Base-by-base conservation (phyloP, 1,139 yeast species). In the Pichia sorboxylosa region DNA sequence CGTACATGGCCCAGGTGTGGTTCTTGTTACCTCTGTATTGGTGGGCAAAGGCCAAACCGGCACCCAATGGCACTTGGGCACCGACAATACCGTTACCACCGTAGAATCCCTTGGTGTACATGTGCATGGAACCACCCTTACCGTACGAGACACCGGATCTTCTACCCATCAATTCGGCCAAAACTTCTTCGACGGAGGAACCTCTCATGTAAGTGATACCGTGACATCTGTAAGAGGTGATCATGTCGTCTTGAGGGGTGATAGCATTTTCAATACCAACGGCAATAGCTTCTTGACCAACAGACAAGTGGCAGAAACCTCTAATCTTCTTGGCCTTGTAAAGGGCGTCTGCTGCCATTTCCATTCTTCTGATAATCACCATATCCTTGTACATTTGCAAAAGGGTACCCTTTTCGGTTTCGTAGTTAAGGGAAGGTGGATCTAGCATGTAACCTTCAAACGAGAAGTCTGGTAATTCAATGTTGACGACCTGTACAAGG, bases 21-120 rank as follows among this genome's bases (percentile, higher is more conserved):
- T 76, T 77, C 45, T 69, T 69, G 53, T 84, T 85, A 51, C 75
- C 76, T 58, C 73, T 72, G 69, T 92, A 90, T 66, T 85, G 85
- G 67, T 90, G 97, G 46, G 97, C 93, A 64, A 87, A 90, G 10
- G 96, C 94, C 46, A 90, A 69, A 49, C 98, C 98, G 36, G 96
- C 83, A 57, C 98, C 98, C 52, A 90, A 72, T 45, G 98, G 95
- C 38, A 90, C 97, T 66, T 90, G 98, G 35, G 97, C 98, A 58
- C 98, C 98, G 35, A 90, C 98, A 61, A 90, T 90, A 68, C 98
- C 98, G 64, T 90, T 90, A 64, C 98, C 98, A 57, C 98, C 98
- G 62, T 80, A 90, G 69, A 90, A 90, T 41, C 92, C 90, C 30
- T 79, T 77, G 35, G 94, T 83, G 59, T 80, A 90, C 90, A 90